phyloP scores from a whole-genome alignment of 305 asterid genomes.

The Fraxinus greggii region DNA sequence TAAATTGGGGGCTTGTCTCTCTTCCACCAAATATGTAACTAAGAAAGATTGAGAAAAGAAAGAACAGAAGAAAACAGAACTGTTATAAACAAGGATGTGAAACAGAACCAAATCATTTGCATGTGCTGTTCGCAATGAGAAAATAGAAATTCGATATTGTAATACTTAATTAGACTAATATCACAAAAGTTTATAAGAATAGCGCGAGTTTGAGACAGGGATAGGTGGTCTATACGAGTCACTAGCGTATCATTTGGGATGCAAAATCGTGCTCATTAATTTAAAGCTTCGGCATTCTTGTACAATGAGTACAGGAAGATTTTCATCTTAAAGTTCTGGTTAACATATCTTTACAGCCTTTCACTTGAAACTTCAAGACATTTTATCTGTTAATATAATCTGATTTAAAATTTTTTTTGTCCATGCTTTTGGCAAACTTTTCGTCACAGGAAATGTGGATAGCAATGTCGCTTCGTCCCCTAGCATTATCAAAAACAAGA shows the following conservation, averaged over 20 bases:
- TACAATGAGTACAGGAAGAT: background rate
- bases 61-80: background rate
- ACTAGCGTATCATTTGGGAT: background rate
- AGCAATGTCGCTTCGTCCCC: conserved; percentile 29
- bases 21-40: background rate
- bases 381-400: background rate
- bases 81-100: background rate
- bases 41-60: background rate
- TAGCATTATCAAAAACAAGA: conserved; percentile 46
- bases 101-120: background rate
- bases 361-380: background rate
- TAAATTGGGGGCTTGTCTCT: background rate
- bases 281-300: background rate
- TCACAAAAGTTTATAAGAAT: background rate
- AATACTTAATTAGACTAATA: background rate
- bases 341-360: background rate
- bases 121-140: background rate
- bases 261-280: background rate
- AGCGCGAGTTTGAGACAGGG: background rate
- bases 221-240: background rate
- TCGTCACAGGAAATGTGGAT: conserved; percentile 43
- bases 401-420: background rate
- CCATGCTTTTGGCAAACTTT: background rate
- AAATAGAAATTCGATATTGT: background rate
- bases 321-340: background rate